Base-by-base conservation (phyloP, 768 basidiomycete genomes). In the Amanita rubescens region DNA sequence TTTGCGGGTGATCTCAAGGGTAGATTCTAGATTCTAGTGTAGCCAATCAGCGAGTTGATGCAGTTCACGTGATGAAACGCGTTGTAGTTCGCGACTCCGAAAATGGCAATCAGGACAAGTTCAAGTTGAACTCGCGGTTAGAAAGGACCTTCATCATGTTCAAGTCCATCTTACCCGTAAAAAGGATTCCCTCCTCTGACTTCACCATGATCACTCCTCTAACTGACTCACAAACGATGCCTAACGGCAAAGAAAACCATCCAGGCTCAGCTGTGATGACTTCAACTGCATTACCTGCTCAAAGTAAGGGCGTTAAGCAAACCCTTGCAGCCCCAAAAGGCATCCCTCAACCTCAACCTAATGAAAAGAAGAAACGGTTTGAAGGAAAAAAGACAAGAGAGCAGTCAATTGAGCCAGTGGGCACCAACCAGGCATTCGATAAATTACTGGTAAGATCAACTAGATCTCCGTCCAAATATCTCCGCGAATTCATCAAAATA, bases 361-460 rank as follows among this genome's bases (percentile, higher is more conserved):
- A 55, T 60, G 71, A 66, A 55, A 72, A 74, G 61, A 75, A 74
- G 55, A 75, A 75, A 58, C 75, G 71, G 48, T 60, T 66, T 30
- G 72, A 74, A 5, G 43, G 43, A 24, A 67, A 72, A 33, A 84
- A 56, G 55, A 65, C 55, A 8, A 70, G 69, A 55, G 72, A 73
- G 50, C 69, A 69, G 37, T 60, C 70, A 4, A 43, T 57, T 2
- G 62, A 69, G 34, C 64, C 65, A 3, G 63, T 63, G 15, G 69
- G 76, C 35, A 84, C 81, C 61, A 76, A 83, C 58, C 73, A 79
- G 54, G 92, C 84, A 0, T 95, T 95, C 57, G 89, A 91, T 64
- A 81, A 77, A 62, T 75, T 95, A 51, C 69, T 95, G 63, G 92
- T 91, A 63, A 65, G 85, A 68, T 33, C 49, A 52, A 24, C 22